Conservation (phyloP, 257 asterid genomes). For the Knoxia roxburghii region DNA sequence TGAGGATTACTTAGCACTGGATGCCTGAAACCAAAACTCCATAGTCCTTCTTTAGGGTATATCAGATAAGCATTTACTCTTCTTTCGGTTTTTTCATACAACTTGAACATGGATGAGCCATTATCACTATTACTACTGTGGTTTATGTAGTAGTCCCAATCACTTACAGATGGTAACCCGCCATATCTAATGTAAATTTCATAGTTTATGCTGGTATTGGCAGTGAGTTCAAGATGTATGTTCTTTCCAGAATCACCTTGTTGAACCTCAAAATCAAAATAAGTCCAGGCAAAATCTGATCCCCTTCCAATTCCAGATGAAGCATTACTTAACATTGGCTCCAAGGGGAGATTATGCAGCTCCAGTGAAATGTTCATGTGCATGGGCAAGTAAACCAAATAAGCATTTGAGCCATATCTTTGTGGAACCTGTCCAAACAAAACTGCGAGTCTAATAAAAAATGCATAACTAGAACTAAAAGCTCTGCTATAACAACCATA, state of each 20-base stretch:
- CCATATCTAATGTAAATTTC: slow-evolving; percentile 70
- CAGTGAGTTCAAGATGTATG: slow-evolving; percentile 47
- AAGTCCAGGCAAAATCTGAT: slow-evolving; percentile 52
- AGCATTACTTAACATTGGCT: slow-evolving; percentile 60
- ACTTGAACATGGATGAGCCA: slow-evolving; percentile 63
- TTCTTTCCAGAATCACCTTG: slow-evolving; percentile 61
- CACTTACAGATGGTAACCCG: slow-evolving; percentile 59
- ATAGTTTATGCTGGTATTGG: slow-evolving; percentile 40
- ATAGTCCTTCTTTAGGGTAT: slow-evolving; percentile 61
- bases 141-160: slow-evolving; percentile 75
- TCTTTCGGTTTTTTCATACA: slow-evolving; percentile 53
- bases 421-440: slow-evolving; percentile 45
- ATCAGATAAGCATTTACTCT: slow-evolving; percentile 55
- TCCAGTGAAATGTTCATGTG: slow-evolving; percentile 30
- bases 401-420: slow-evolving; percentile 39
- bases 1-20: slow-evolving; percentile 25
- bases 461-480: neutral
- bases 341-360: slow-evolving; percentile 57
- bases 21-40: slow-evolving; percentile 73
- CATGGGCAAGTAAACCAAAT: slow-evolving; percentile 56
- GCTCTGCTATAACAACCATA: neutral
- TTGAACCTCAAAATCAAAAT: slow-evolving; percentile 62
- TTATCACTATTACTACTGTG: slow-evolving; percentile 52
- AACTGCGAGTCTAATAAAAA: neutral
- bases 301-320: slow-evolving; percentile 34